phyloP scores from a whole-genome alignment of 1,139 yeast genomes.

The Diutina neorugosa region DNA sequence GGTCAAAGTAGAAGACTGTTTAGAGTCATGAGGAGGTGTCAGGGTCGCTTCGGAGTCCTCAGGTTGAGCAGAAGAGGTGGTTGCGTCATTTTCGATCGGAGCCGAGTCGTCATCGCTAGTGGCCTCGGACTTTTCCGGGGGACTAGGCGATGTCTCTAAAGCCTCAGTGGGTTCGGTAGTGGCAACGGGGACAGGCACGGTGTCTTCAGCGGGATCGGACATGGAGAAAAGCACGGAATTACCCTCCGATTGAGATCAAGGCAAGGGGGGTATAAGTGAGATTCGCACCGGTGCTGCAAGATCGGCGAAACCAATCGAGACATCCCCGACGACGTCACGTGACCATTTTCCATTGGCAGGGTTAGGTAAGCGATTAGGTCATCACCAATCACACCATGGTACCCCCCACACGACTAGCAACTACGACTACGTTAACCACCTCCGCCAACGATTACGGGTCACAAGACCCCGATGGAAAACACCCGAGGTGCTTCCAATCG shows the following conservation, averaged over 20 bases:
- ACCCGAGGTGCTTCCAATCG: too few relatives aligned
- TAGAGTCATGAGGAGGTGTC: neutral
- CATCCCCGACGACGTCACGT: too few relatives aligned
- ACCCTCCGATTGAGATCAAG: neutral
- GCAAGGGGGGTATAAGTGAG: too few relatives aligned
- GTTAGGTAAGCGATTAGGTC: too few relatives aligned
- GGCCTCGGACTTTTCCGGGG: neutral
- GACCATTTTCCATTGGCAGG: too few relatives aligned
- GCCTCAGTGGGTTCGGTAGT: neutral
- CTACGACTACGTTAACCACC: too few relatives aligned
- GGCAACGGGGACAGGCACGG: neutral
- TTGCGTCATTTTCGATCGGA: neutral
- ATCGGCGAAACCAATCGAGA: neutral
- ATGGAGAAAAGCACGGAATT: neutral
- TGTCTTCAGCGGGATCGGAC: neutral
- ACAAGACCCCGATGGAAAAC: too few relatives aligned
- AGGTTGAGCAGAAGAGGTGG: neutral
- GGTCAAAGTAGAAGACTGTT: neutral
- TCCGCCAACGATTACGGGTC: too few relatives aligned
- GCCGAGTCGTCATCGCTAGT: neutral
- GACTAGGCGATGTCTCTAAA: neutral
- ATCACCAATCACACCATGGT: too few relatives aligned
- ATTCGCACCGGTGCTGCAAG: neutral
- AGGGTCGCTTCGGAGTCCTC: neutral
- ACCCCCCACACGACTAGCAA: too few relatives aligned